phyloP scores from a whole-genome alignment of 148 eudicot species.

The Diospyros kaki region DNA sequence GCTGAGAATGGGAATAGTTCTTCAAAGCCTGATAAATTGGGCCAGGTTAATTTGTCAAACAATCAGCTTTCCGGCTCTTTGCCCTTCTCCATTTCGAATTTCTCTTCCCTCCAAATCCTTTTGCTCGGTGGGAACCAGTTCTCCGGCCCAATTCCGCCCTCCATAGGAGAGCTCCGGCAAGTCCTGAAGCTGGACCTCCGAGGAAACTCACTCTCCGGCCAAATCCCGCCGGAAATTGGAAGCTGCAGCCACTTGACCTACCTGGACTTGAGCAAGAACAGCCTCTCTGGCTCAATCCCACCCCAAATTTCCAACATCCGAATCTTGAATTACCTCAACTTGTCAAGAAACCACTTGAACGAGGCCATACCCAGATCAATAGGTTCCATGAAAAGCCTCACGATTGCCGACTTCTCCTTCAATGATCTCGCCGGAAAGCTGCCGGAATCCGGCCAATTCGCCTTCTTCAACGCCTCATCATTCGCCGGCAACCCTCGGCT shows the following conservation, averaged over 20 bases:
- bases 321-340: slow-evolving; percentile 69
- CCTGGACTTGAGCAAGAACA: slow-evolving; percentile 89
- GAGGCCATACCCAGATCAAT: slow-evolving; percentile 62
- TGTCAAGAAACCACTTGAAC: slow-evolving; percentile 68
- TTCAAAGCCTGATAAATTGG: slow-evolving; percentile 43
- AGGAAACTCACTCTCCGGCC: slow-evolving; percentile 52
- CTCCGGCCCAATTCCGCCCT: slow-evolving; percentile 70
- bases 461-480: slow-evolving; percentile 74
- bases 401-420: slow-evolving; percentile 84
- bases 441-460: slow-evolving; percentile 74
- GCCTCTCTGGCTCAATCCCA: slow-evolving; percentile 75
- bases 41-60: slow-evolving; percentile 63
- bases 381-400: slow-evolving; percentile 83
- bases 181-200: slow-evolving; percentile 59
- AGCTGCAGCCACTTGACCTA: slow-evolving; percentile 60
- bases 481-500: slow-evolving; percentile 77
- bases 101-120: slow-evolving; percentile 64
- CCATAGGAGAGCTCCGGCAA: slow-evolving; percentile 62
- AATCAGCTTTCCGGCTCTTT: slow-evolving; percentile 65
- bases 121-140: slow-evolving; percentile 59
- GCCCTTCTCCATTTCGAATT: slow-evolving; percentile 70
- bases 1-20: slow-evolving; percentile 41
- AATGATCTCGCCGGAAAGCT: slow-evolving; percentile 73
- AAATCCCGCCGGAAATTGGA: slow-evolving; percentile 65
- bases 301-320: slow-evolving; percentile 49